These are phyloP conservation scores for Priceomyces melissophilus DNA, from an alignment of 805 yeast genomes.

Conservation along the genomic window DNA sequence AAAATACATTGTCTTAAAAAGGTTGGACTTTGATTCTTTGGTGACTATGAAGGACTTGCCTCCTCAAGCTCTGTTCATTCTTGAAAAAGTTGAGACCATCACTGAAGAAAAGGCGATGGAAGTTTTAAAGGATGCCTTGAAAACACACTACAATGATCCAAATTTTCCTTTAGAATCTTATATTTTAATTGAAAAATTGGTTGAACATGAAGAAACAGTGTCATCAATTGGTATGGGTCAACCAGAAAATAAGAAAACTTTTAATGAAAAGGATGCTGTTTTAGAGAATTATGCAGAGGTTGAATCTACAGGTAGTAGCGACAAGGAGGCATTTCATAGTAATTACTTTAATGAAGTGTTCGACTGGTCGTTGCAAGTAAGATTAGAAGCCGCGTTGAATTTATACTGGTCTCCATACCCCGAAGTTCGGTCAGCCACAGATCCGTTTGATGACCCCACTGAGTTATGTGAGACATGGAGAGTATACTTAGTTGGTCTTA, in stretches of 20 bases:
- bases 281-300: not conserved
- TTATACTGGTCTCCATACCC: constrained; percentile 31
- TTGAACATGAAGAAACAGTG: constrained; percentile 4
- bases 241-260: not conserved
- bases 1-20: constrained; percentile 23
- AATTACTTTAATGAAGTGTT: constrained; percentile 11
- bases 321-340: constrained; percentile 1
- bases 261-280: not conserved
- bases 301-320: not conserved
- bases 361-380: constrained; percentile 22
- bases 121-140: constrained; percentile 37
- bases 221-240: not conserved
- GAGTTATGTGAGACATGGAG: constrained; percentile 36
- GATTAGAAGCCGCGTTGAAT: constrained; percentile 42
- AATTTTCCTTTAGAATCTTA: constrained; percentile 41
- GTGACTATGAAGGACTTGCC: constrained; percentile 27
- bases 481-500: constrained; percentile 49
- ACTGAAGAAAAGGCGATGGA: constrained; percentile 36
- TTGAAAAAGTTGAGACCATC: constrained; percentile 35
- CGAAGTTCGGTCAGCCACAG: constrained; percentile 29
- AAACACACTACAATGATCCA: constrained; percentile 44
- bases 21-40: constrained; percentile 25
- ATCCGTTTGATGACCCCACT: constrained; percentile 34
- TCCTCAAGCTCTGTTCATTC: constrained; percentile 33
- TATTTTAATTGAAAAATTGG: constrained; percentile 23